Percentiles rank a stretch among this genome's conserved stretches.
These are phyloP conservation scores for Russula sp. DNA, from an alignment of 768 basidiomycete genomes.

Conservation along the genomic window DNA sequence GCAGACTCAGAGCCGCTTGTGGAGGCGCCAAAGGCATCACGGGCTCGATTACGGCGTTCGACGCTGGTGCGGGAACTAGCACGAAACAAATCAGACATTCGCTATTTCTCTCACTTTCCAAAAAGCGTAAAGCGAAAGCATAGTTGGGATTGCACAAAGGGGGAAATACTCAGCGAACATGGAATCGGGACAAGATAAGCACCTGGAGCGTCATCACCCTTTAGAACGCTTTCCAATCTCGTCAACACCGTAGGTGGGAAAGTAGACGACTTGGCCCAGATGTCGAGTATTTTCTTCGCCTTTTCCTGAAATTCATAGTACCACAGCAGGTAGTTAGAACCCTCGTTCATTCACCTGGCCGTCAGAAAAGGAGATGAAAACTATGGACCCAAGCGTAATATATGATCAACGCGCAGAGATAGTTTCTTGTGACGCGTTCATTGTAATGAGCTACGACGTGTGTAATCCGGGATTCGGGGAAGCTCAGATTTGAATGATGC, in stretches of 20 bases:
- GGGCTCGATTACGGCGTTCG: conserved; percentile 20
- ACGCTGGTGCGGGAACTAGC: conserved; percentile 20
- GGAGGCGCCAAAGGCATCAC: conserved; percentile 15
- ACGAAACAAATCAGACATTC: conserved; percentile 39
- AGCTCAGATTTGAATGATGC: conserved; percentile 13
- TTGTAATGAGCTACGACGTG: conserved; percentile 19
- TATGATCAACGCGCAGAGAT: conserved; percentile 28
- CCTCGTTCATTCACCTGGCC: conserved; percentile 36
- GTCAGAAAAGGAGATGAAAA: conserved; percentile 26
- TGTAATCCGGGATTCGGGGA: conserved; percentile 12
- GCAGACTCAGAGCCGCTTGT: conserved; percentile 18
- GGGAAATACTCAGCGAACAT: conserved; percentile 79
- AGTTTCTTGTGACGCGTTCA: conserved; percentile 18
- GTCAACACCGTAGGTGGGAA: conserved; percentile 74
- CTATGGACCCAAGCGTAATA: conserved; percentile 22
- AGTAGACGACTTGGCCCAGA: conserved; percentile 88
- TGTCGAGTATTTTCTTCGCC: conserved; percentile 93
- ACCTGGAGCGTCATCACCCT: conserved; percentile 67
- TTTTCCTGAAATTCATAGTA: conserved; percentile 72
- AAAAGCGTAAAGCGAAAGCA: conserved; percentile 39
- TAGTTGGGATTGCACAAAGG: conserved; percentile 58
- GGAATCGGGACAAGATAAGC: conserved; percentile 60
- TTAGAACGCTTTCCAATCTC: conserved; percentile 63
- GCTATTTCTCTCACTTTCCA: conserved; percentile 53
- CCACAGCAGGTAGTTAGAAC: conserved; percentile 21